A percentile compares a stretch with the other conserved stretches of the same genome.
Evolutionary conservation across 2,329 filamentous ascomycete genomes (phyloP).

Genomic region (Sporothrix phasma): DNA sequence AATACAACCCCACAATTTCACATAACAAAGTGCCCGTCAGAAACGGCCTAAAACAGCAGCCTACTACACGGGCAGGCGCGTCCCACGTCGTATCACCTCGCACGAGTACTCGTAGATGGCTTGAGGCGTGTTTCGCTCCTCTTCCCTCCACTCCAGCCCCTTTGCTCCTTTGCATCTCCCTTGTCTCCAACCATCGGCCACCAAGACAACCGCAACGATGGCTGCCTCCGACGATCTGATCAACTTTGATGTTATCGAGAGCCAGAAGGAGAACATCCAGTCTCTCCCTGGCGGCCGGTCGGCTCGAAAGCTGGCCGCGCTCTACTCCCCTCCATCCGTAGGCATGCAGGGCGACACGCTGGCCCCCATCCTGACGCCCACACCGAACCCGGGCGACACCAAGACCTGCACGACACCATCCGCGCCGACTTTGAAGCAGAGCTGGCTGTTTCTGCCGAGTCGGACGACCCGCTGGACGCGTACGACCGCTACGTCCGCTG

Average conservation of each 20-base stretch:
- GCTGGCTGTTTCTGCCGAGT: slow-evolving; percentile 66
- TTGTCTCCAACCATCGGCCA: not conserved
- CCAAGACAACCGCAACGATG: slow-evolving; percentile 14
- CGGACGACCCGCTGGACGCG: slow-evolving; percentile 88
- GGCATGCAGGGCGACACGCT: slow-evolving; percentile 39
- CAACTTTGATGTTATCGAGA: slow-evolving; percentile 87
- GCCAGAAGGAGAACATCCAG: slow-evolving; percentile 97
- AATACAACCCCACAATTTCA: slow-evolving; percentile 11
- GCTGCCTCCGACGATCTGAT: slow-evolving; percentile 40
- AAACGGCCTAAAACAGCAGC: not conserved
- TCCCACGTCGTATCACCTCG: slow-evolving; percentile 7
- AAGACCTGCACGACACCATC: slow-evolving; percentile 66
- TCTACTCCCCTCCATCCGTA: slow-evolving; percentile 59
- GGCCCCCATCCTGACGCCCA: slow-evolving; percentile 26
- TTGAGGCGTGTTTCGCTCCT: not conserved
- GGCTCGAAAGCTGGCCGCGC: slow-evolving; percentile 74
- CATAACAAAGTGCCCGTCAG: slow-evolving; percentile 5
- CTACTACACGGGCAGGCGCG: not conserved
- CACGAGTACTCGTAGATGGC: too few relatives aligned
- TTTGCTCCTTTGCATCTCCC: not conserved
- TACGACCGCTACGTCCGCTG: slow-evolving; percentile 96
- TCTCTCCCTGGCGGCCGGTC: slow-evolving; percentile 79
- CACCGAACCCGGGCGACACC: slow-evolving; percentile 61
- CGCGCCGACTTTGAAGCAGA: slow-evolving; percentile 82
- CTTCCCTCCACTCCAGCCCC: not conserved